These are phyloP conservation scores for Sisymbrium irio DNA, from an alignment of 345 rosid genomes.

Conservation along the genomic window DNA sequence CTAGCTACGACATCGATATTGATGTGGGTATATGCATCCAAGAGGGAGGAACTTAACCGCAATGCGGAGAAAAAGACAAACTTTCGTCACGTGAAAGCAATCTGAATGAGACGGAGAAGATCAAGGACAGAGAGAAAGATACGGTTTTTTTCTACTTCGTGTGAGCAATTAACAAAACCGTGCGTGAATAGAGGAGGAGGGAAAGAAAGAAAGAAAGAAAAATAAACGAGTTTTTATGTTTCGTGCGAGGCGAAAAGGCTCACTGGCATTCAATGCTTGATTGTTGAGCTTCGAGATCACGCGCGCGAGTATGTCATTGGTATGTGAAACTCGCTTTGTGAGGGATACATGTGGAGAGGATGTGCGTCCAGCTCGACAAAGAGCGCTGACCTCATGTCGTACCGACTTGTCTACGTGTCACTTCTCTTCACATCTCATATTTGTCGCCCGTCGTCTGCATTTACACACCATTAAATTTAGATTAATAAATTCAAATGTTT, in stretches of 20 bases:
- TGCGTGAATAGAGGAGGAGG: slow-evolving; percentile 14
- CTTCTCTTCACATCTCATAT: neutral
- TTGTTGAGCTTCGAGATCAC: neutral
- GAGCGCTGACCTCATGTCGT: neutral
- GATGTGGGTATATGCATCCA: slow-evolving; percentile 7
- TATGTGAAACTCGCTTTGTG: neutral
- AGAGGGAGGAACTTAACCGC: slow-evolving; percentile 31
- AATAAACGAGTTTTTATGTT: slow-evolving; percentile 9
- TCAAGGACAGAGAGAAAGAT: slow-evolving; percentile 27
- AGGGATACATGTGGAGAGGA: neutral
- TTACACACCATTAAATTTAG: neutral
- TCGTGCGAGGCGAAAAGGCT: neutral
- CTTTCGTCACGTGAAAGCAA: slow-evolving; percentile 1
- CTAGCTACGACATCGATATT: neutral
- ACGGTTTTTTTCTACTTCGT: slow-evolving; percentile 44
- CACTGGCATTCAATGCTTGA: slow-evolving; percentile 19
- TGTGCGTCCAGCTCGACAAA: slow-evolving; percentile 19
- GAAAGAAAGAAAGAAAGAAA: neutral
- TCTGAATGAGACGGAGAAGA: neutral
- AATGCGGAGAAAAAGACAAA: slow-evolving; percentile 15
- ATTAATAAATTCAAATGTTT: neutral
- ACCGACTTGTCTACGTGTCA: slow-evolving; percentile 27
- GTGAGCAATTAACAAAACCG: slow-evolving; percentile 50
- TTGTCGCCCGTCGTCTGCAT: neutral
- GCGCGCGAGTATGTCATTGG: slow-evolving; percentile 1